phyloP scores from a whole-genome alignment of 768 basidiomycete species.

The Phallus indusiatus region DNA sequence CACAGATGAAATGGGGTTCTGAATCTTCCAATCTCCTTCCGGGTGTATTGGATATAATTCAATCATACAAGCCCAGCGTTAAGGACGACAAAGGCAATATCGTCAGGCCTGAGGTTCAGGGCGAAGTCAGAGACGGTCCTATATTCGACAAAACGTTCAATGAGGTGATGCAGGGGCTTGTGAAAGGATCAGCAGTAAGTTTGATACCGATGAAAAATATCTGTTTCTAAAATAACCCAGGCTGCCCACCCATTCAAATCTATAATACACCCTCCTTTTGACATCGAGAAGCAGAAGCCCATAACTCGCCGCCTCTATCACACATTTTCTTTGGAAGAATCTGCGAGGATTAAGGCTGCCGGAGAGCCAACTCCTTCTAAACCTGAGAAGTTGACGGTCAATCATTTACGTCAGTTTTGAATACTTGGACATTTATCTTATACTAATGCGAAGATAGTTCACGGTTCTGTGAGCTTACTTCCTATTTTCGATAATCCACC shows the following conservation, averaged over 20 bases:
- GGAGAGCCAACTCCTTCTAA: not conserved
- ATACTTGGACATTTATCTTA: not conserved
- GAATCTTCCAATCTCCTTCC: slow-evolving; percentile 18
- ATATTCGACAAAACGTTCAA: slow-evolving; percentile 11
- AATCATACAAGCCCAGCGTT: not conserved
- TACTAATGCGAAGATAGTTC: slow-evolving; percentile 10
- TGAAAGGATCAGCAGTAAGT: not conserved
- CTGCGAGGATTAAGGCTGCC: slow-evolving; percentile 7
- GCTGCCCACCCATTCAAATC: not conserved
- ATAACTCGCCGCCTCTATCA: slow-evolving; percentile 9
- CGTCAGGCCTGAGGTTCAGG: slow-evolving; percentile 8
- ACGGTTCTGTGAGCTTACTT: slow-evolving; percentile 17
- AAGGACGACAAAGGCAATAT: not conserved
- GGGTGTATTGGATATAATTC: not conserved
- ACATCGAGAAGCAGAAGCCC: not conserved
- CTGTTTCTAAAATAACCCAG: not conserved
- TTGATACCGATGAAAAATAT: too few species aligned
- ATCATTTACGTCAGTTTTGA: slow-evolving; percentile 9
- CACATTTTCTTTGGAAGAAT: slow-evolving; percentile 11
- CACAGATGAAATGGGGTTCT: slow-evolving; percentile 12
- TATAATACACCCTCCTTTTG: not conserved
- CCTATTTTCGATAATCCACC: slow-evolving; percentile 16
- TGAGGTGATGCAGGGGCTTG: not conserved
- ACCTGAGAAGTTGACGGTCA: slow-evolving; percentile 2
- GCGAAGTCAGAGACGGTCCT: slow-evolving; percentile 12